These are phyloP conservation scores for Aspergillus costaricaensis DNA, from an alignment of 2,329 filamentous ascomycete genomes.

Conservation along the genomic window DNA sequence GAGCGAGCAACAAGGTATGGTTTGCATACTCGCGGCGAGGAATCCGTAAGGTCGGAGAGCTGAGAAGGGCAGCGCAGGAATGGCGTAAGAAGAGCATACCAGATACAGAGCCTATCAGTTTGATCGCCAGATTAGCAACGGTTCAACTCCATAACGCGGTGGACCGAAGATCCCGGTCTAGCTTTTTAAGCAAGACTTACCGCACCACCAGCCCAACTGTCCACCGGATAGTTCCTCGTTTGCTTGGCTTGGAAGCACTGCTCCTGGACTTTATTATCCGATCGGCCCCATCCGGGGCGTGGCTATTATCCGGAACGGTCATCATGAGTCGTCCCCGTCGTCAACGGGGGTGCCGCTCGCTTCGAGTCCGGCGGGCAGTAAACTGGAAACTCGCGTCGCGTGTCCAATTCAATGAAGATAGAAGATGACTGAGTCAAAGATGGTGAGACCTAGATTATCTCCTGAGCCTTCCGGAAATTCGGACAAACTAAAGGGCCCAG, in stretches of 20 bases:
- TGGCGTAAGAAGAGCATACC: slow-evolving; percentile 81
- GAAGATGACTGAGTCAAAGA: neutral
- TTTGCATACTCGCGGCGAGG: slow-evolving; percentile 77
- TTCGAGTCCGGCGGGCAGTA: neutral
- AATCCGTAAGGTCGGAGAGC: slow-evolving; percentile 65
- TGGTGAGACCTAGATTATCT: neutral
- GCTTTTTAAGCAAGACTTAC: slow-evolving; percentile 27
- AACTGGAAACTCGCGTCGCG: slow-evolving; percentile 10
- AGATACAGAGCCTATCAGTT: slow-evolving; percentile 67
- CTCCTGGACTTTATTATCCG: slow-evolving; percentile 19
- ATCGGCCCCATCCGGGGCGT: slow-evolving; percentile 23
- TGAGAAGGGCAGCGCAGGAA: slow-evolving; percentile 79
- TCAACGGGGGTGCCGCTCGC: slow-evolving; percentile 7
- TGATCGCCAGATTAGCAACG: neutral
- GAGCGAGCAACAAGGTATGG: slow-evolving; percentile 70
- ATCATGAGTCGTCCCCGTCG: slow-evolving; percentile 22
- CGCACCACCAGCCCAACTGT: slow-evolving; percentile 38
- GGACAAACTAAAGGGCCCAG: neutral
- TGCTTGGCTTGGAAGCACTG: slow-evolving; percentile 15
- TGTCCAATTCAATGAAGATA: neutral
- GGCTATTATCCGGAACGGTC: slow-evolving; percentile 31
- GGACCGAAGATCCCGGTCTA: slow-evolving; percentile 5
- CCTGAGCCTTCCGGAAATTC: neutral
- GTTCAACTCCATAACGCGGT: neutral
- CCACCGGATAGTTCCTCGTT: slow-evolving; percentile 33